Evolutionary conservation across 2,329 filamentous ascomycete genomes (phyloP).

Genomic region (Helotiales sp.): DNA sequence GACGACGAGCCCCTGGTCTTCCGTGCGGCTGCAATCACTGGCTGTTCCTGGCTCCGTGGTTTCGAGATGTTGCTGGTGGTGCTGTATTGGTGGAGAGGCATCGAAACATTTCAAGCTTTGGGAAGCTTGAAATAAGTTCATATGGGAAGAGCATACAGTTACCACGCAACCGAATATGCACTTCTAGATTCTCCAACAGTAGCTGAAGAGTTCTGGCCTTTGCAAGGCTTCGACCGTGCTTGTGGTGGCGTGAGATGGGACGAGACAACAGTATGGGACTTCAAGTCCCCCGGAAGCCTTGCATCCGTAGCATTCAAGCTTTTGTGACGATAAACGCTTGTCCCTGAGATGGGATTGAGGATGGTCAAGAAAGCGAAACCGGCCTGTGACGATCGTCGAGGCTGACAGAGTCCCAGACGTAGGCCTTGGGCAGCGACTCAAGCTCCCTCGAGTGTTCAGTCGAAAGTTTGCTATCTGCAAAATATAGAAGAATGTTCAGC

Average conservation of each 20-base stretch:
- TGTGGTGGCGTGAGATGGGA: not conserved
- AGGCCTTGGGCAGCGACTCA: not conserved
- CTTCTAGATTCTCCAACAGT: not conserved
- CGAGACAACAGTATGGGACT: not conserved
- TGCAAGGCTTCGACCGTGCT: not conserved
- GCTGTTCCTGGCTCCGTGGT: too few relatives aligned
- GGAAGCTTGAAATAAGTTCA: not conserved
- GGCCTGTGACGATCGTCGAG: not conserved
- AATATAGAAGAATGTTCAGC: not conserved
- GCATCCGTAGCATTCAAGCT: not conserved
- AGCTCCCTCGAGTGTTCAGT: too few relatives aligned
- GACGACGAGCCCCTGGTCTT: not conserved
- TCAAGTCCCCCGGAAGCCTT: not conserved
- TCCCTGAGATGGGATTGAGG: not conserved
- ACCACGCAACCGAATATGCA: not conserved
- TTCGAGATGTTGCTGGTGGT: not conserved
- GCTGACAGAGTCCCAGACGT: not conserved
- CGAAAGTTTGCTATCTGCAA: too few relatives aligned
- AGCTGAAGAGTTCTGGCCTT: not conserved
- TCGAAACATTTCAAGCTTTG: not conserved
- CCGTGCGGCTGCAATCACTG: not conserved
- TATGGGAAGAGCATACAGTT: not conserved
- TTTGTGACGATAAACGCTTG: constrained; percentile 1
- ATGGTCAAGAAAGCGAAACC: not conserved
- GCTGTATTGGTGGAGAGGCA: not conserved